These are phyloP conservation scores for Penicillium sp. DNA, from an alignment of 2,329 filamentous ascomycete species.

Conservation along the genomic window DNA sequence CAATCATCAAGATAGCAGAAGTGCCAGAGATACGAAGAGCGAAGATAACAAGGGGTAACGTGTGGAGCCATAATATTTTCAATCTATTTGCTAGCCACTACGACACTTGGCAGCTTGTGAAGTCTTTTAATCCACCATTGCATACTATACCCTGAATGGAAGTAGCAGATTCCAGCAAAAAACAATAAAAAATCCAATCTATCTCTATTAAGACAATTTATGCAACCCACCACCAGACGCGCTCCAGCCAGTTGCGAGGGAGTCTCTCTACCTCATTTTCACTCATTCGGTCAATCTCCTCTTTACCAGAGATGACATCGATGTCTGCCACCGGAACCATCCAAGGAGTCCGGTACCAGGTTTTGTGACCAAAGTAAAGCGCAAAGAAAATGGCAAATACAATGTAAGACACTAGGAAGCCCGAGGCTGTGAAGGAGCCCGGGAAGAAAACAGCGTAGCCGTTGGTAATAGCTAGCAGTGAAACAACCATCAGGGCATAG, in stretches of 20 bases:
- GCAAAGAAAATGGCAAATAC: conserved; percentile 52
- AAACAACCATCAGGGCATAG: conserved; percentile 49
- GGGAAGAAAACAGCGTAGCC: conserved; percentile 58
- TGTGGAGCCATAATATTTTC: not conserved
- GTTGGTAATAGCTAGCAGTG: conserved; percentile 54
- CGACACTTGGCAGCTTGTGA: not conserved
- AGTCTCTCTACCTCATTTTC: conserved; percentile 39
- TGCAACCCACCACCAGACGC: conserved; percentile 49
- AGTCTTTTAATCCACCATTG: not conserved
- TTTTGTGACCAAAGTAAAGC: conserved; percentile 38
- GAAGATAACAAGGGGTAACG: not conserved
- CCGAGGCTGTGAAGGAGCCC: conserved; percentile 42
- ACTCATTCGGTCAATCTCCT: conserved; percentile 46
- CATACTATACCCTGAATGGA: not conserved
- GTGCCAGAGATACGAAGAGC: not conserved
- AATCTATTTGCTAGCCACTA: not conserved
- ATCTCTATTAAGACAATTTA: conserved; percentile 15
- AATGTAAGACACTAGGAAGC: conserved; percentile 57
- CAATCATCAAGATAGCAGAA: not conserved
- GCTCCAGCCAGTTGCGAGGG: conserved; percentile 45
- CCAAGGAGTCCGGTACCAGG: conserved; percentile 32
- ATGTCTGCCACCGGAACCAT: conserved; percentile 38
- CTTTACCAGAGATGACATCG: conserved; percentile 47
- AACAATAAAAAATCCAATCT: not conserved
- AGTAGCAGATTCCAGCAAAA: not conserved